Evolutionary conservation across 2,329 filamentous ascomycete genomes (phyloP).

Genomic region (Neophaeococcomyces mojaviensis): DNA sequence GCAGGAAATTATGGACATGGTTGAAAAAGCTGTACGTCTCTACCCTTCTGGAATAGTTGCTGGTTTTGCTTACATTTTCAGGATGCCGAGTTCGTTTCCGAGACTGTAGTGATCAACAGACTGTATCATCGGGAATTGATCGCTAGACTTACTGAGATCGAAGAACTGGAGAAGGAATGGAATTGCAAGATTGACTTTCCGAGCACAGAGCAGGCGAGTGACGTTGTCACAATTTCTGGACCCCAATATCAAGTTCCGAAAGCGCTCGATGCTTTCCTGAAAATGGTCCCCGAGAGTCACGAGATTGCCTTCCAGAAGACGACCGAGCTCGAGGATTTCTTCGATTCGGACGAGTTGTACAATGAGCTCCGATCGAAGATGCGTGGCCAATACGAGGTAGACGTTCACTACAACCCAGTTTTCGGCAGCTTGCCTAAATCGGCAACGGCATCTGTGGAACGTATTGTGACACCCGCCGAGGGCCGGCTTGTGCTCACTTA

Average conservation of each 20-base stretch:
- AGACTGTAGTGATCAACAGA: slow-evolving; percentile 87
- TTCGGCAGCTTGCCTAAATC: slow-evolving; percentile 27
- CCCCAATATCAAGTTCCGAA: slow-evolving; percentile 98
- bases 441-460: slow-evolving; percentile 28
- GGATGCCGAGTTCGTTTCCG: slow-evolving; percentile 94
- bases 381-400: slow-evolving; percentile 85
- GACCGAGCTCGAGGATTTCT: slow-evolving; percentile 67
- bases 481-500: slow-evolving; percentile 65
- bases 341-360: slow-evolving; percentile 73
- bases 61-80: slow-evolving; percentile 28
- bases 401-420: slow-evolving; percentile 59
- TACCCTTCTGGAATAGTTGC: slow-evolving; percentile 14
- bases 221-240: slow-evolving; percentile 89
- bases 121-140: slow-evolving; percentile 93
- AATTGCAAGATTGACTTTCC: slow-evolving; percentile 99
- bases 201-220: slow-evolving; percentile 93
- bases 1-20: slow-evolving; percentile 99
- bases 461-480: slow-evolving; percentile 43
- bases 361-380: slow-evolving; percentile 75
- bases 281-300: slow-evolving; percentile 95
- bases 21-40: slow-evolving; percentile 72
- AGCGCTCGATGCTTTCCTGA: slow-evolving; percentile 90
- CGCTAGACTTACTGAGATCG: slow-evolving; percentile 77
- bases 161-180: slow-evolving; percentile 96
- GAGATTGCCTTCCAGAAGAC: slow-evolving; percentile 77